Percentiles rank a stretch among this genome's conserved stretches.
phyloP scores from a whole-genome alignment of 2,329 filamentous ascomycete genomes.

The Microdochium nivale region DNA sequence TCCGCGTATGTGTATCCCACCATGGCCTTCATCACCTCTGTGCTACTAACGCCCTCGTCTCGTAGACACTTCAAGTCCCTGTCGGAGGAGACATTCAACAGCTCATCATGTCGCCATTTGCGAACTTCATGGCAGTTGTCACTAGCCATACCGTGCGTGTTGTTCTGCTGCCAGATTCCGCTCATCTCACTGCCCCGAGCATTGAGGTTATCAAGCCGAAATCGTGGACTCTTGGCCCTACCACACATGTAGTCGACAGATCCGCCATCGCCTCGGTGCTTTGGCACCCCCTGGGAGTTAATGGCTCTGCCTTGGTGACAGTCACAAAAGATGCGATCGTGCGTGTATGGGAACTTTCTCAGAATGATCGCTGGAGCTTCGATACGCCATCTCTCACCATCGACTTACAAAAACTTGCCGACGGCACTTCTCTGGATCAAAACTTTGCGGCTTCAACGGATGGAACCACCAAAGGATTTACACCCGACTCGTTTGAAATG shows the following conservation, averaged over 20 bases:
- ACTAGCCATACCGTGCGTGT: slow-evolving; percentile 86
- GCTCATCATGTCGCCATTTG: slow-evolving; percentile 73
- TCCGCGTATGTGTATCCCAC: slow-evolving; percentile 33
- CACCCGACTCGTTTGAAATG: slow-evolving; percentile 85
- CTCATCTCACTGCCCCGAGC: slow-evolving; percentile 65
- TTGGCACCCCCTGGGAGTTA: slow-evolving; percentile 88
- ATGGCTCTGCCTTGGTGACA: slow-evolving; percentile 75
- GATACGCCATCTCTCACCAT: slow-evolving; percentile 75
- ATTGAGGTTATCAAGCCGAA: slow-evolving; percentile 65
- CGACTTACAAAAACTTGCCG: slow-evolving; percentile 81
- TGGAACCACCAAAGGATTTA: slow-evolving; percentile 72
- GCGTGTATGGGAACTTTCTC: slow-evolving; percentile 81
- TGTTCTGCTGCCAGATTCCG: slow-evolving; percentile 72
- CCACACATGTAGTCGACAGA: slow-evolving; percentile 81
- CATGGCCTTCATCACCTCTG: not conserved
- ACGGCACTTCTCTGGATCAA: slow-evolving; percentile 73
- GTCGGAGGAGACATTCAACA: slow-evolving; percentile 78
- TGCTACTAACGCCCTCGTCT: slow-evolving; percentile 4
- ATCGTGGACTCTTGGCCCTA: slow-evolving; percentile 86
- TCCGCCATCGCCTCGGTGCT: slow-evolving; percentile 71
- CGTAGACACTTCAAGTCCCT: slow-evolving; percentile 69
- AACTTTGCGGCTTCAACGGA: slow-evolving; percentile 72
- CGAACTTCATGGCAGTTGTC: slow-evolving; percentile 74
- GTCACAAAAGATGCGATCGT: slow-evolving; percentile 83
- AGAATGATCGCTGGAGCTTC: slow-evolving; percentile 79